Evolutionary conservation across 352 stramenopile species (phyloP).

Genomic region (Phytophthora foliorum): DNA sequence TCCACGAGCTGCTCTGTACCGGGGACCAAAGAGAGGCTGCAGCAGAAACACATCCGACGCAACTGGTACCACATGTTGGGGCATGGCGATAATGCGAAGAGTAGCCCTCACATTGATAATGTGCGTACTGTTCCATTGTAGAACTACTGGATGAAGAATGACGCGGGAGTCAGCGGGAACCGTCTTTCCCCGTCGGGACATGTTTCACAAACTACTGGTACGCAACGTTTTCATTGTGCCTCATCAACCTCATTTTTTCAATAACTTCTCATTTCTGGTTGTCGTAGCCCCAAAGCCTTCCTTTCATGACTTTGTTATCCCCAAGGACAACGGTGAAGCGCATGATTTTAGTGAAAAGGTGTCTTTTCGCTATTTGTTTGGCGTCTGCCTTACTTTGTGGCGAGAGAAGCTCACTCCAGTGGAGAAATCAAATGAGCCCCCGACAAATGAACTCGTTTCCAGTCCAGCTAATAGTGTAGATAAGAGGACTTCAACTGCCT

Average conservation of each 20-base stretch:
- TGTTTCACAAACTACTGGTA: slow-evolving; percentile 15
- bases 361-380: slow-evolving; percentile 33
- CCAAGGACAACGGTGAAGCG: neutral
- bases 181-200: slow-evolving; percentile 22
- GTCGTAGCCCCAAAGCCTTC: slow-evolving; percentile 24
- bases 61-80: slow-evolving; percentile 33
- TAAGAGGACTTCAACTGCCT: neutral
- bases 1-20: slow-evolving; percentile 43
- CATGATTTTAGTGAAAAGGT: neutral
- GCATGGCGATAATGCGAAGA: neutral
- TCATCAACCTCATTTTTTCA: neutral
- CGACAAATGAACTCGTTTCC: slow-evolving; percentile 4
- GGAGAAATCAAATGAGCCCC: slow-evolving; percentile 1
- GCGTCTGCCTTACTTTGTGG: slow-evolving; percentile 54
- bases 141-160: slow-evolving; percentile 60
- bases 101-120: neutral
- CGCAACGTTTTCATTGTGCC: neutral
- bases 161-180: neutral
- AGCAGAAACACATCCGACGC: slow-evolving; percentile 21
- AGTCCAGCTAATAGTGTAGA: neutral
- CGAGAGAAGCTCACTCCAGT: neutral
- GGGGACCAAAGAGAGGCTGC: slow-evolving; percentile 11
- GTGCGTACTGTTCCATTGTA: slow-evolving; percentile 12
- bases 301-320: slow-evolving; percentile 61
- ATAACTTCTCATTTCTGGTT: neutral